Evolutionary conservation across 441 rosid species (phyloP), one percentile per base, ranked within the genome.

Genomic region (Sinapis alba): DNA sequence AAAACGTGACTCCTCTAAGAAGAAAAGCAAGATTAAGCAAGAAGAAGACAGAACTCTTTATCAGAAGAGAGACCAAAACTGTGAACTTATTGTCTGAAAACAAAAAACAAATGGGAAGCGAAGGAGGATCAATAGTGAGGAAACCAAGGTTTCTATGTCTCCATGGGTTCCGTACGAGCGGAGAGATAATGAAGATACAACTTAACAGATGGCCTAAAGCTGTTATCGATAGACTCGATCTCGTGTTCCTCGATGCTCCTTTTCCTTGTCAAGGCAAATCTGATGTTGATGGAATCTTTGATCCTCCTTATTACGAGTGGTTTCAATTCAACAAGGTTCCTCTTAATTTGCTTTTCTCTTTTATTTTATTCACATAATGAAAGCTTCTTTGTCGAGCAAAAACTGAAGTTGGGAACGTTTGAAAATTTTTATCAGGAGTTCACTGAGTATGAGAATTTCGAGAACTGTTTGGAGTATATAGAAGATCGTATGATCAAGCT

Each of bases 251-350:
- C 11, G 92, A 95, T 30, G 98, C 77, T 0, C 90, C 96, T 21
- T 86, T 78, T 59, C 96, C 96, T 0, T 76, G 87, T 16, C 78
- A 69, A 60, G 98, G 99, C n/a, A 92, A 87, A 85, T 92, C 99
- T 23, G 98, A 90, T 45, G 93, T 95, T 26, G 87, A 95, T 64
- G 94, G 98, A 3, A 86, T 95, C 73, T 95, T 95, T 21, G 94
- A 92, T 68, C 93, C 98, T 86, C 99, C 99, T 71, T 92, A 89
- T 64, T 92, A 88, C 77, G 99, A 94, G 81, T 94, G 97, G 99
- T 94, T 92, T 72, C 98, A 95, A 38, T 90, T 92, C 80, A 86
- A 92, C 84, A 86, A 89, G 93, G 99, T 91, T 4, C 89, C 7
- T 23, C 27, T 12, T n/a, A n/a, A n/a, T n/a, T 12, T 23, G 6